Base-by-base conservation (phyloP, 306 rosid genomes). In the Hippophae rhamnoides region DNA sequence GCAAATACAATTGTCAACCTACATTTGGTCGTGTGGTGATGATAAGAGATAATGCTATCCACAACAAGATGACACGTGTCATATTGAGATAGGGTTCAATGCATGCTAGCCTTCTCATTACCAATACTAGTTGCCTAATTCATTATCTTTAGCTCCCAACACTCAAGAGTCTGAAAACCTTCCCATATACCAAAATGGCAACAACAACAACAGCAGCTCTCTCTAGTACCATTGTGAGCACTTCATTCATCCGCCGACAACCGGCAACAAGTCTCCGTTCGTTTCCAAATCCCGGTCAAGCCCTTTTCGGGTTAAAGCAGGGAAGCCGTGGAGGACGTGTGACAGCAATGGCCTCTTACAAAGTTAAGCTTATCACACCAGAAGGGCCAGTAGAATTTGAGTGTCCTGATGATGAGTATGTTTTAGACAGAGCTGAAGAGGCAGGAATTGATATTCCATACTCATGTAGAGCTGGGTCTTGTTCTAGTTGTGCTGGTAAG, bases 391-490 rank as follows among this genome's bases (percentile, higher is more conserved):
- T 13, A 4, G 90, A 77, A 42, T 68, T 90, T 41, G 59, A 63
- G 0, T 87, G 95, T 76, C 79, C 86, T 0, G 90, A 73, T 23
- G 84, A 81, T 10, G 73, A 13, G 0, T 87, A 82, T 86, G 66
- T 90, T 10, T 77, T 90, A 3, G 97, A 90, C 68, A 65, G 18
- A 0, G 95, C 97, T 0, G 97, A 90, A 68, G 89, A 87, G 5
- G 0, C 10, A 0, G 87, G 87, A 4, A 0, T 81, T 9, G 97
- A 90, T 6, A 82, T 87, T 31, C 97, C 95, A 0, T 90, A 90
- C 79, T 90, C 97, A 0, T 90, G 95, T 72, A 71, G 97, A 23
- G 94, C 97, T 7, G 97, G 97, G 1, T 76, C 97, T 12, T 90
- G 97, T 79, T 84, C 94, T 45, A 69, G 94, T 0, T 90, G 97